phyloP scores from a whole-genome alignment of 495 filamentous ascomycete genomes.

The Physcia stellaris region DNA sequence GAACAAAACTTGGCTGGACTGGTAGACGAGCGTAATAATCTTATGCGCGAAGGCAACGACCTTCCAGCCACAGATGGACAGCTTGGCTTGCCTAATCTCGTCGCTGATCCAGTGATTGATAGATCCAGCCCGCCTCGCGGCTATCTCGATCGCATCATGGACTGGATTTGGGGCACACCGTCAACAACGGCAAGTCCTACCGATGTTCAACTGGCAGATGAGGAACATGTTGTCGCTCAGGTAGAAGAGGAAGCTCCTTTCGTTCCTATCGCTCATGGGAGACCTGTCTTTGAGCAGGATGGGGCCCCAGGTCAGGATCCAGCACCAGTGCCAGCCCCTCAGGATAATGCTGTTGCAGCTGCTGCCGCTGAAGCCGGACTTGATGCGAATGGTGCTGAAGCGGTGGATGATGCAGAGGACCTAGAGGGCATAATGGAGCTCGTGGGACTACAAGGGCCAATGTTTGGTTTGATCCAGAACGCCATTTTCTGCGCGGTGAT shows the following conservation, averaged over 20 bases:
- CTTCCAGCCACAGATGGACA: not conserved
- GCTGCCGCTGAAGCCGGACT: constrained; percentile 33
- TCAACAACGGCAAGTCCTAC: constrained; percentile 23
- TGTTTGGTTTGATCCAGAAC: constrained; percentile 83
- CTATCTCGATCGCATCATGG: too few species aligned
- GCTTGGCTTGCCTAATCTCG: not conserved
- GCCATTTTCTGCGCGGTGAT: constrained; percentile 85
- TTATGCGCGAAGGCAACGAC: not conserved
- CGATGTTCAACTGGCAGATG: constrained; percentile 29
- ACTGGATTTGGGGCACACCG: constrained; percentile 57
- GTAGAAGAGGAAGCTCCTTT: constrained; percentile 50
- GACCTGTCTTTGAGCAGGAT: constrained; percentile 11
- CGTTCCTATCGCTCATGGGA: constrained; percentile 34
- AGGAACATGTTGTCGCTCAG: constrained; percentile 44
- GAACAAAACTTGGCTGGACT: too few species aligned
- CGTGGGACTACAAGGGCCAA: constrained; percentile 88
- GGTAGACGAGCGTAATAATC: too few species aligned
- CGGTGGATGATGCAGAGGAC: constrained; percentile 78
- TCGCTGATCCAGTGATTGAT: not conserved
- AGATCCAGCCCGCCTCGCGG: too few species aligned
- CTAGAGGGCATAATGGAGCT: constrained; percentile 96
- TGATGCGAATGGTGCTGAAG: constrained; percentile 45
- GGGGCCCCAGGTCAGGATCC: constrained; percentile 14
- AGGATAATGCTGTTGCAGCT: constrained; percentile 26
- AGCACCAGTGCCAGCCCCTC: constrained; percentile 17